Evolutionary conservation across 2,329 filamentous ascomycete genomes (phyloP).

Genomic region (Trichoderma harzianum): DNA sequence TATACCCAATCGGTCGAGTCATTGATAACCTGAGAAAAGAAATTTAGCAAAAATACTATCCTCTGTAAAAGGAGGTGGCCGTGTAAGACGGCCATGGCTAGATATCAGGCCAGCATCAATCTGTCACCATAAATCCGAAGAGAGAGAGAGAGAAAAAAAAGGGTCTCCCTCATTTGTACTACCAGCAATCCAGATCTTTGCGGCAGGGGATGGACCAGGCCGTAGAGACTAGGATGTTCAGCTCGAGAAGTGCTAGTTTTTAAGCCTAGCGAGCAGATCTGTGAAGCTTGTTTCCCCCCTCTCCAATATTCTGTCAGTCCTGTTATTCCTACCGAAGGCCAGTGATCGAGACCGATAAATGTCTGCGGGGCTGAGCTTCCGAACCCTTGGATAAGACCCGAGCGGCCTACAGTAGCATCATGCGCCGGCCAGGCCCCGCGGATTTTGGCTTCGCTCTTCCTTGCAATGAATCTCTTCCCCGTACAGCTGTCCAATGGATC

Average conservation of each 20-base stretch:
- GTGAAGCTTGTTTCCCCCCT: not conserved
- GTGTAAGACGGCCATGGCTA: not conserved
- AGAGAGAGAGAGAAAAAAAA: not conserved
- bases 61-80: not conserved
- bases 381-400: slow-evolving; percentile 8
- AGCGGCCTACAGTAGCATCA: slow-evolving; percentile 9
- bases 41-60: not conserved
- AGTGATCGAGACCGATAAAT: slow-evolving; percentile 1
- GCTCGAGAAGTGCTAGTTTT: slow-evolving; percentile 4
- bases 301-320: not conserved
- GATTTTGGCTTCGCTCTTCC: not conserved
- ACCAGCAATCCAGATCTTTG: not conserved
- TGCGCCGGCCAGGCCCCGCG: not conserved
- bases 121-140: not conserved
- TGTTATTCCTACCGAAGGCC: not conserved
- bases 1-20: not conserved
- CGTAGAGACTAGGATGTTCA: not conserved
- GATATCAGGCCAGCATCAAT: not conserved
- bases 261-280: slow-evolving; percentile 8
- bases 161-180: not conserved
- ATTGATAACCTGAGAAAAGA: not conserved
- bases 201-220: not conserved
- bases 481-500: slow-evolving; percentile 5
- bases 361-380: not conserved
- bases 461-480: not conserved